Percentiles rank a stretch among this genome's conserved stretches.
Conservation (phyloP, 1,284 basidiomycete species). For the Leccinum angustisporum region DNA sequence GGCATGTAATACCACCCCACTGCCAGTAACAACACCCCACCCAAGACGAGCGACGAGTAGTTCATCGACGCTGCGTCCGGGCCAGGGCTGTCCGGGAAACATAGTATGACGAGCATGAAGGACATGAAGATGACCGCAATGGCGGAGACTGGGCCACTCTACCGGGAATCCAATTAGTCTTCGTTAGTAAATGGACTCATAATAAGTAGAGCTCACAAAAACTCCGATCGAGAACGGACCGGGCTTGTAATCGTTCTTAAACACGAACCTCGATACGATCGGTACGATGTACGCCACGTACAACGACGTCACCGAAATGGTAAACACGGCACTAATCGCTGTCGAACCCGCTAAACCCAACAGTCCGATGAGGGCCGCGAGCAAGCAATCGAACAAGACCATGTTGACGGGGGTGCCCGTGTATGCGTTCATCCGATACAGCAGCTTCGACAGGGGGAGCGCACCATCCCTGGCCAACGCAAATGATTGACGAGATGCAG, state of each 20-base stretch:
- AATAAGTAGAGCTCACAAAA: conserved; percentile 20
- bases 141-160: conserved; percentile 29
- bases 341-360: conserved; percentile 26
- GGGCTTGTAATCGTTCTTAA: conserved; percentile 30
- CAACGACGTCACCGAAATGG: conserved; percentile 18
- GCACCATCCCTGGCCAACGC: not conserved
- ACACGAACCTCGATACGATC: conserved; percentile 26
- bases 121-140: conserved; percentile 31
- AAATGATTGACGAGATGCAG: not conserved
- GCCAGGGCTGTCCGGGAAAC: conserved; percentile 25
- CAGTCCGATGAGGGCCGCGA: conserved; percentile 30
- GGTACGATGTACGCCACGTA: conserved; percentile 28
- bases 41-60: conserved; percentile 31
- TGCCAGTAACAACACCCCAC: conserved; percentile 24
- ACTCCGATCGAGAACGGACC: conserved; percentile 37
- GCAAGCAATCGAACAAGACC: conserved; percentile 28
- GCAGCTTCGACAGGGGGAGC: not conserved
- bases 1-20: conserved; percentile 32
- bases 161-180: not conserved
- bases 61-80: conserved; percentile 27
- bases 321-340: conserved; percentile 34
- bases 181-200: not conserved
- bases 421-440: conserved; percentile 18
- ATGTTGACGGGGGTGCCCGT: conserved; percentile 36
- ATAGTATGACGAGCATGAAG: conserved; percentile 31